phyloP scores from a whole-genome alignment of 371 early-diverging fungal genomes.

The Mucor mucedo region DNA sequence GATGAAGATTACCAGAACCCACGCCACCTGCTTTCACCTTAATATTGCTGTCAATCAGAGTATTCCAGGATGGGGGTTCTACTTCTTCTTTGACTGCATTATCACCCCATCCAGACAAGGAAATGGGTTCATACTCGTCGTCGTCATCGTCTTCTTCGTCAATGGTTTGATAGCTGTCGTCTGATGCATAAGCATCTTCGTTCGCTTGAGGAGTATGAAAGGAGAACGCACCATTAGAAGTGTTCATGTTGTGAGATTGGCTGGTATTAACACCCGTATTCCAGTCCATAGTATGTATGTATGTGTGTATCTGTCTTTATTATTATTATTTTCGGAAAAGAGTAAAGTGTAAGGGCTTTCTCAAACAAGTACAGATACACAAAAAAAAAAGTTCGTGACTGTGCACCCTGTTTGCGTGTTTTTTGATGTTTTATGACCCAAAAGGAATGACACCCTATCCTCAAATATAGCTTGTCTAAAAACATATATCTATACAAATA shows the following conservation, averaged over 20 bases:
- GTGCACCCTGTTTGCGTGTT: no score
- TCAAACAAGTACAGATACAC: no score
- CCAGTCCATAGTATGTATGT: background rate
- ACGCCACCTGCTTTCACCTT: slow-evolving; percentile 44
- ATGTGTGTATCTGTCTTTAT: background rate
- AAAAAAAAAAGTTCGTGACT: no score
- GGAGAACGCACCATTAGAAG: background rate
- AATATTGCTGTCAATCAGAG: slow-evolving; percentile 40
- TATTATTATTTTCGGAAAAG: no score
- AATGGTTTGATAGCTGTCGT: background rate
- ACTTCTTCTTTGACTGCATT: slow-evolving; percentile 4
- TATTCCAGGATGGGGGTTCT: slow-evolving; percentile 28
- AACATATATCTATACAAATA: no score
- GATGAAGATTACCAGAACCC: slow-evolving; percentile 49
- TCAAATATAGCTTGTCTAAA: no score
- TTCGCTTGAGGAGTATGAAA: background rate
- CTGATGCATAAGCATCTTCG: background rate
- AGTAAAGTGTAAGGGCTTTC: no score
- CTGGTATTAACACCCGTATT: background rate
- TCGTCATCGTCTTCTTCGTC: slow-evolving; percentile 12
- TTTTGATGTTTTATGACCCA: no score
- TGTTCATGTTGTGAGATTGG: background rate
- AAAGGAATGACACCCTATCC: no score
- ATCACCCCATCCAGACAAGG: slow-evolving; percentile 10
- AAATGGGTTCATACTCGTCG: slow-evolving; percentile 10